Evolutionary conservation across 352 stramenopile species (phyloP), one percentile per base, ranked within the genome.

Genomic region (Phytopythium sindhum): DNA sequence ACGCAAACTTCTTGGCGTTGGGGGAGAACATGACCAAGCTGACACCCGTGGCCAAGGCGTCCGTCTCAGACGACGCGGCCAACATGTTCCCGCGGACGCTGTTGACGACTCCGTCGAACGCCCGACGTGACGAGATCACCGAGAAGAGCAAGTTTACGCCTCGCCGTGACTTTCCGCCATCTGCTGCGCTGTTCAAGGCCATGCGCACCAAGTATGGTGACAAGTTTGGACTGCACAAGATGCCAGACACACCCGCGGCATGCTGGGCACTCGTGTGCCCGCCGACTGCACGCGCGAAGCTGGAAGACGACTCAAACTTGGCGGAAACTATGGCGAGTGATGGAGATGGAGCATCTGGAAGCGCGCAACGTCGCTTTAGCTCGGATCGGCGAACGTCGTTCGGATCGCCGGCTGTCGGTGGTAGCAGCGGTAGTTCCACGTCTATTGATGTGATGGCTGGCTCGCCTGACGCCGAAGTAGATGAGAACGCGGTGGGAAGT

Each of bases 151-250:
- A 93, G 58, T 90, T 93, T 56, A 90, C 81, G 11, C 81, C 85
- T 17, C 81, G 81, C 47, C 84, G 84, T 21, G 86, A 93, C 58
- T 95, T 95, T 41, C 86, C 86, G 6, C 86, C 86, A 35, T 91
- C 86, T n/a, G 84, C 83, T 5, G 85, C 84, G 12, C 60, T 95
- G 44, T 93, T 93, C 63, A 93, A 95, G 67, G 86, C 86, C 4
- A 87, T 95, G 80, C 87, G 86, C 52, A 84, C 75, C 11, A 91
- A 90, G 39, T 95, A 93, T 52, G 86, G 86, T 21, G 83, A 91
- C 41, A 86, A 85, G 33, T 90, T 92, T 28, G 81, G 78, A 10
- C 83, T 92, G 61, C 81, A 91, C 45, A 67, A 80, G 51, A 57
- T 95, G 10, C 86, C 86, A 1, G 81, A 90, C 54, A 93, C 84